Evolutionary conservation across 139 green algal species (phyloP).

Genomic region (Chlorella sp.): DNA sequence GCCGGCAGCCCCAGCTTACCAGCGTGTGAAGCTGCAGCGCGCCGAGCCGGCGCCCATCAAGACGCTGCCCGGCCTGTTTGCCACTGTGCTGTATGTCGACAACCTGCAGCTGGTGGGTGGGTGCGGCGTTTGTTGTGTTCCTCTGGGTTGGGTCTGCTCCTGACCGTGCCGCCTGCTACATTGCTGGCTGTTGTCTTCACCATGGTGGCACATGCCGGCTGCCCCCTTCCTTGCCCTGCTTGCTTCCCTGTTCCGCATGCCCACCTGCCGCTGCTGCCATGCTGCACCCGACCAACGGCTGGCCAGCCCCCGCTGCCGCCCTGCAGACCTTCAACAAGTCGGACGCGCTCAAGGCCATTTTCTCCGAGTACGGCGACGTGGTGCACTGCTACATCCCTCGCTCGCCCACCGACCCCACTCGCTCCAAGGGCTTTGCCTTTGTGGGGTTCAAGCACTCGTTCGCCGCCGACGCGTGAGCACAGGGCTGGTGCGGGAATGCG

Average conservation of each 20-base stretch:
- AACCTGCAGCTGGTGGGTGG: slow-evolving; percentile 42
- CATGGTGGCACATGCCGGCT: no score
- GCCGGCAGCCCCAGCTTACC: no score
- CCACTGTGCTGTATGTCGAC: slow-evolving; percentile 56
- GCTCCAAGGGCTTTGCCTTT: slow-evolving; percentile 54
- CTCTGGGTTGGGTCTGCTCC: no score
- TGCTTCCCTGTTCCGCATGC: no score
- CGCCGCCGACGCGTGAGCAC: slow-evolving; percentile 30
- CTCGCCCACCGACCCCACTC: background rate
- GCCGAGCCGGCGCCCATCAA: slow-evolving; percentile 48
- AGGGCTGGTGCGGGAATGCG: background rate
- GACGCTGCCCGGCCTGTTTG: slow-evolving; percentile 57
- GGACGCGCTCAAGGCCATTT: slow-evolving; percentile 9
- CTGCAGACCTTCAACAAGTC: slow-evolving; percentile 23
- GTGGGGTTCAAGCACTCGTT: slow-evolving; percentile 57
- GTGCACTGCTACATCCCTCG: background rate
- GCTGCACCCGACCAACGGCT: no score
- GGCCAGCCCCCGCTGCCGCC: background rate
- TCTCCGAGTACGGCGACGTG: slow-evolving; percentile 36
- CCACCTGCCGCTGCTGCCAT: no score
- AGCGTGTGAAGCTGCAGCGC: slow-evolving; percentile 54
- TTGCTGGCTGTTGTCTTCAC: no score
- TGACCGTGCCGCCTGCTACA: no score
- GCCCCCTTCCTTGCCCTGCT: no score
- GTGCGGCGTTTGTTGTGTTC: background rate